Evolutionary conservation across 352 stramenopile genomes (phyloP).

Genomic region (Aphanomyces astaci): DNA sequence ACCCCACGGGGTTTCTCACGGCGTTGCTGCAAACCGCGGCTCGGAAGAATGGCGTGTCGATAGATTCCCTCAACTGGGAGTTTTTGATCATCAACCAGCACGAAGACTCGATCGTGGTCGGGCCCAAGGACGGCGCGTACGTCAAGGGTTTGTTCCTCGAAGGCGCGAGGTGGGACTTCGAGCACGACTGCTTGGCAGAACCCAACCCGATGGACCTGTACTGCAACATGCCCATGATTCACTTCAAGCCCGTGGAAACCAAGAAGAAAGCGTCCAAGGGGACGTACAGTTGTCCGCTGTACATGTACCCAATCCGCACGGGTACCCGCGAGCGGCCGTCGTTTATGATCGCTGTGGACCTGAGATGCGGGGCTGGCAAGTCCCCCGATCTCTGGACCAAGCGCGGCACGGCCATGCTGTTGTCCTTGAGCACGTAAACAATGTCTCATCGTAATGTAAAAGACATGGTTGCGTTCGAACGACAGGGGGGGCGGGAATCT

Average conservation of each 20-base stretch:
- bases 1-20: constrained; percentile 94
- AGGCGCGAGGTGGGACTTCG: constrained; percentile 88
- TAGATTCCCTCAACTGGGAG: constrained; percentile 93
- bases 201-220: constrained; percentile 90
- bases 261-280: constrained; percentile 92
- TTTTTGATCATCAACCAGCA: constrained; percentile 89
- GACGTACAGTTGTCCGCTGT: constrained; percentile 91
- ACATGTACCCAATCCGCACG: constrained; percentile 94
- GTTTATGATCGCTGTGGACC: constrained; percentile 91
- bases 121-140: constrained; percentile 87
- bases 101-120: constrained; percentile 64
- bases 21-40: constrained; percentile 92
- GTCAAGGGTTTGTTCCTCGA: constrained; percentile 89
- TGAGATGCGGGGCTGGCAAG: constrained; percentile 82
- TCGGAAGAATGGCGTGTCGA: constrained; percentile 91
- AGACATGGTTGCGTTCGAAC: too few species aligned
- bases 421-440: constrained; percentile 76
- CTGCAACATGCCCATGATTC: constrained; percentile 87
- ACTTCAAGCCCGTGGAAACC: constrained; percentile 92
- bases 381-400: constrained; percentile 91
- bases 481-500: too few species aligned
- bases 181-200: constrained; percentile 84
- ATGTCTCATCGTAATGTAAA: background rate
- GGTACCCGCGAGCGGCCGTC: constrained; percentile 91
- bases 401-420: constrained; percentile 86